Evolutionary conservation across 495 filamentous ascomycete genomes (phyloP).

Genomic region (Annulohypoxylon bovei): DNA sequence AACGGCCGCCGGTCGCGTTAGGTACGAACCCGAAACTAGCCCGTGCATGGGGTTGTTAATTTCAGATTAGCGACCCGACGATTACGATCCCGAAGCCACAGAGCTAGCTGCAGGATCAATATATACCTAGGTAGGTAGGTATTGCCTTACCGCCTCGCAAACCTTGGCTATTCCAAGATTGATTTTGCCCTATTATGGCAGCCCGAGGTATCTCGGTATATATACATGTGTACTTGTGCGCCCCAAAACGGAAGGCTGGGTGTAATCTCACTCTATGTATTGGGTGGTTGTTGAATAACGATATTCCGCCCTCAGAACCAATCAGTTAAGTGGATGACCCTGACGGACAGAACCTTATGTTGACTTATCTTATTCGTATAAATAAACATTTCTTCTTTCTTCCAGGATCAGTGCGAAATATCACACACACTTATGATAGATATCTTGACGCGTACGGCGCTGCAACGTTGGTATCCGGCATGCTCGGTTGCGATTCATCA

Average conservation of each 20-base stretch:
- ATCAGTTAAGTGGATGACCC: background rate
- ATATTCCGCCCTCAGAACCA: background rate
- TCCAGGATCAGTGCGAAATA: background rate
- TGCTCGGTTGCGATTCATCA: slow-evolving; percentile 1
- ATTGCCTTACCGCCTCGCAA: slow-evolving; percentile 1
- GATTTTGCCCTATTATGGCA: background rate
- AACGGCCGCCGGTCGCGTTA: background rate
- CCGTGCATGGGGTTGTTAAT: slow-evolving; percentile 4
- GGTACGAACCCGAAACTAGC: slow-evolving; percentile 7
- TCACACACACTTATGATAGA: background rate
- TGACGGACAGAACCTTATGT: background rate
- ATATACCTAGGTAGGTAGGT: background rate
- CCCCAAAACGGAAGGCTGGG: background rate
- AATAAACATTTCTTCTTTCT: background rate
- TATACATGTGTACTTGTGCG: background rate
- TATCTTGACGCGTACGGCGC: background rate
- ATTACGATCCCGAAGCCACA: slow-evolving; percentile 2
- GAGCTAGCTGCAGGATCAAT: slow-evolving; percentile 3
- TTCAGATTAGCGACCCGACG: slow-evolving; percentile 8
- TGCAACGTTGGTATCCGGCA: background rate
- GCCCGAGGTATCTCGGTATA: background rate
- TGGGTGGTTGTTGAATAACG: background rate
- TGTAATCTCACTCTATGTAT: background rate
- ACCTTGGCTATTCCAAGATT: background rate
- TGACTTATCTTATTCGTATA: background rate